These are phyloP conservation scores for Erigeron canadensis DNA, from an alignment of 129 eudicot genomes.

Conservation along the genomic window DNA sequence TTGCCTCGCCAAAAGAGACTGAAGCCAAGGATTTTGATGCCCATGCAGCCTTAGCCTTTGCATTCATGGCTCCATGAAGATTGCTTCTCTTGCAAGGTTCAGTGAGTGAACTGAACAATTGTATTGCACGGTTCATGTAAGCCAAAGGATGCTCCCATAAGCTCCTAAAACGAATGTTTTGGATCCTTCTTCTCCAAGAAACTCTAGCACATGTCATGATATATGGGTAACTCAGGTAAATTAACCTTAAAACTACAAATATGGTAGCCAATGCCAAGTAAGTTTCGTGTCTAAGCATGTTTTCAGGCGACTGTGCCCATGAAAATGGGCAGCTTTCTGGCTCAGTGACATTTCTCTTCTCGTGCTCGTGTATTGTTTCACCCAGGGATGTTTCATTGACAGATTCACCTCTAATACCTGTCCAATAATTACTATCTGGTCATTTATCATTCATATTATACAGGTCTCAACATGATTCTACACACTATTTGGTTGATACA, in stretches of 20 bases:
- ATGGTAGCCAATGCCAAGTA: slow-evolving; percentile 76
- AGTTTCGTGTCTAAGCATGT: slow-evolving; percentile 74
- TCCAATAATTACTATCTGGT: background rate
- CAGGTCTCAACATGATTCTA: background rate
- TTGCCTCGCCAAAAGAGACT: slow-evolving; percentile 76
- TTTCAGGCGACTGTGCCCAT: slow-evolving; percentile 87
- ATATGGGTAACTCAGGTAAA: slow-evolving; percentile 48
- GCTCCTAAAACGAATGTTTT: slow-evolving; percentile 42
- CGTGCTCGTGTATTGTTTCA: slow-evolving; percentile 35
- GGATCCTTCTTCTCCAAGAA: slow-evolving; percentile 55
- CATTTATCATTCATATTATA: background rate
- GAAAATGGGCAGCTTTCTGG: slow-evolving; percentile 79
- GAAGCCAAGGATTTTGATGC: slow-evolving; percentile 89
- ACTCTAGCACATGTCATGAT: slow-evolving; percentile 39
- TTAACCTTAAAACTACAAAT: slow-evolving; percentile 68
- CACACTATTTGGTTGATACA: background rate
- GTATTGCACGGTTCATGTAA: slow-evolving; percentile 59
- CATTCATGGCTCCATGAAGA: slow-evolving; percentile 80
- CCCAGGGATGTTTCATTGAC: slow-evolving; percentile 35
- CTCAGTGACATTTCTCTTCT: slow-evolving; percentile 30
- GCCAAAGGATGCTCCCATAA: slow-evolving; percentile 68
- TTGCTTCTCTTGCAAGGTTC: slow-evolving; percentile 83
- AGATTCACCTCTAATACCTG: slow-evolving; percentile 46
- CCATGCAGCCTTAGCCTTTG: slow-evolving; percentile 71
- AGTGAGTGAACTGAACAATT: slow-evolving; percentile 43